Evolutionary conservation across 2,329 filamentous ascomycete species (phyloP).

Genomic region (Aspergillus thermomutatus): DNA sequence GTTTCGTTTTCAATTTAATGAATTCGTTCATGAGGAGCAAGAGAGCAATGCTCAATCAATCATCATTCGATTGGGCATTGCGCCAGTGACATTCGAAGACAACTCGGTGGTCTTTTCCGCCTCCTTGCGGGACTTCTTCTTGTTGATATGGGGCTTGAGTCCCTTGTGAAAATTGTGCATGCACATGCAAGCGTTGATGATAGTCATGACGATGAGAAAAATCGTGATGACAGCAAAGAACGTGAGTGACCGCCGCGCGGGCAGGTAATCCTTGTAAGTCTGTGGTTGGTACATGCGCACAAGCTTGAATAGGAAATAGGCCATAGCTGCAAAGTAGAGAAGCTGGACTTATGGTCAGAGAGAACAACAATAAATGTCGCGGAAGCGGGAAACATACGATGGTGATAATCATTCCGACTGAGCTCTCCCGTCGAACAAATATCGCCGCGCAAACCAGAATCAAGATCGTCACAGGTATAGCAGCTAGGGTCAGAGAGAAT

Average conservation of each 20-base stretch:
- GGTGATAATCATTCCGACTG: constrained; percentile 69
- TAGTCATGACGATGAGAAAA: constrained; percentile 81
- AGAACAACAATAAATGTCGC: constrained; percentile 1
- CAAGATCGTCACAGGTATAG: constrained; percentile 84
- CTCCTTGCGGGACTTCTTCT: constrained; percentile 52
- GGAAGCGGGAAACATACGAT: constrained; percentile 53
- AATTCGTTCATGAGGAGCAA: neutral
- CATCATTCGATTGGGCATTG: constrained; percentile 43
- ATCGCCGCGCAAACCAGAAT: constrained; percentile 82
- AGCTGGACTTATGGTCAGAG: constrained; percentile 43
- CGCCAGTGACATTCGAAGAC: constrained; percentile 32
- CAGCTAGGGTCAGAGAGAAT: constrained; percentile 80
- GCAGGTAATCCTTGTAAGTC: constrained; percentile 62
- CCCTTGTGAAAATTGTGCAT: constrained; percentile 87
- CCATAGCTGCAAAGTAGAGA: constrained; percentile 82
- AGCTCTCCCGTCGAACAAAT: constrained; percentile 81
- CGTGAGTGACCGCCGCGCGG: constrained; percentile 81
- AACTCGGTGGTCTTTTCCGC: constrained; percentile 47
- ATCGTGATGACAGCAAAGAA: constrained; percentile 94
- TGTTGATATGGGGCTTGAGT: constrained; percentile 78
- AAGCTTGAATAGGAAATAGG: constrained; percentile 97
- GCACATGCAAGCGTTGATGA: constrained; percentile 80
- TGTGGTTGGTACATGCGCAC: constrained; percentile 82
- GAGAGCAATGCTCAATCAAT: constrained; percentile 35
- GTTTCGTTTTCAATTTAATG: neutral